These are phyloP conservation scores for Thermomucor indicae-seudaticae DNA, from an alignment of 371 early-diverging fungal genomes.

Conservation along the genomic window DNA sequence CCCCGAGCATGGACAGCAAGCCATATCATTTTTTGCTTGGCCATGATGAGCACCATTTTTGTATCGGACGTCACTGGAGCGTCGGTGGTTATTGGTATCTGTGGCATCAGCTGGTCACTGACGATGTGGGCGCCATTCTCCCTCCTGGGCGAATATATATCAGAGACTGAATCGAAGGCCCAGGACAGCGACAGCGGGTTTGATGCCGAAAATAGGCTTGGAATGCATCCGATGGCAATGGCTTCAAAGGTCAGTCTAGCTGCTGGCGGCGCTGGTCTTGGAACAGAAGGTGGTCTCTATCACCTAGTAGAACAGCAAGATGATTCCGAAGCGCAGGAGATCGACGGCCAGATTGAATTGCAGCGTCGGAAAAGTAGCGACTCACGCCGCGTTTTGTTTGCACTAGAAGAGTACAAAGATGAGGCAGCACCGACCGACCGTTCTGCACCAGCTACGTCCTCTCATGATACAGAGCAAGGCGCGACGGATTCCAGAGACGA, in stretches of 20 bases:
- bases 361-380: neutral
- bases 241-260: constrained; percentile 24
- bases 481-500: neutral
- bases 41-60: constrained; percentile 66
- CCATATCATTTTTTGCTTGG: constrained; percentile 60
- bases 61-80: constrained; percentile 47
- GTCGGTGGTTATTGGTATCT: constrained; percentile 62
- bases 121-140: constrained; percentile 93
- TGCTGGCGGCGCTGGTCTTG: constrained; percentile 23
- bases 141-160: constrained; percentile 81
- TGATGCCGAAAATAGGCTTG: neutral
- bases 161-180: constrained; percentile 28
- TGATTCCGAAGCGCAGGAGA: constrained; percentile 14
- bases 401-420: neutral
- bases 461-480: neutral
- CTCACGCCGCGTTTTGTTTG: no score
- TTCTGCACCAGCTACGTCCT: neutral
- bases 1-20: constrained; percentile 70
- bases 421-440: neutral
- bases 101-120: constrained; percentile 86
- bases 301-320: constrained; percentile 25
- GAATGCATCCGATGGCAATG: constrained; percentile 13
- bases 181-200: neutral
- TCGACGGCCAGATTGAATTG: constrained; percentile 11
- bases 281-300: constrained; percentile 35